Base-by-base conservation (phyloP, 2,329 filamentous ascomycete genomes). In the Chaetothyriales sp. region DNA sequence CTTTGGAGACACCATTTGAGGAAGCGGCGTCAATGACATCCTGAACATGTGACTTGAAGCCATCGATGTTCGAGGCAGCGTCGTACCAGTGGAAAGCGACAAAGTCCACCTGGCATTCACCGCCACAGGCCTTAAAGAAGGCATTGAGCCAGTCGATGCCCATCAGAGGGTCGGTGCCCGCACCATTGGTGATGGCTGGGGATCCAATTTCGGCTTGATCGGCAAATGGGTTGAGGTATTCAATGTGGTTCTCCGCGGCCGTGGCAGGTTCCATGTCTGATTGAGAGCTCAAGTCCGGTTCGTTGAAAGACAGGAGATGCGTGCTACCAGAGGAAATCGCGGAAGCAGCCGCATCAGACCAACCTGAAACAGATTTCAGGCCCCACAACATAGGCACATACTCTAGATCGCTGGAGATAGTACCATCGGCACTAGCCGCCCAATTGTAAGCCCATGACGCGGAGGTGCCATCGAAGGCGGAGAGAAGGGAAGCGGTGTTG, bases 361-460 rank as follows among this genome's bases (percentile, higher is more conserved):
- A 73, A 47, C 54, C 58, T 29, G 53, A 56, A 54, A 69, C 65
- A 56, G 65, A 62, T 49, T 66, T 66, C 13, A 56, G n/a, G 13
- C 58, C 61, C 70, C 70, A 73, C 53, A 73, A 66, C 67, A 71
- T 70, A 28, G 71, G 70, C 8, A 73, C 66, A 56, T 63, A 74
- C 50, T 73, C 69, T 49, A 69, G 60, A 22, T 63, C 62, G 3
- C 54, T 53, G 28, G 67, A 62, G 4, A 69, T 55, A 5, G 37
- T 46, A 18, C 69, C 69, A 28, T 54, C 58, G 20, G 62, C 44
- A 19, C 54, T 54, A 46, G 61, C 54, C 46, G 62, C 69, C 71
- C 71, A 74, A 62, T 73, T 69, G 63, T 73, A 73, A 37, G 67
- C 67, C 71, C 71, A 74, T 43, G 63, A 63, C 49, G 70, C 60